Conservation (phyloP, 1,284 basidiomycete species). For the Boletus hoseneyae region DNA sequence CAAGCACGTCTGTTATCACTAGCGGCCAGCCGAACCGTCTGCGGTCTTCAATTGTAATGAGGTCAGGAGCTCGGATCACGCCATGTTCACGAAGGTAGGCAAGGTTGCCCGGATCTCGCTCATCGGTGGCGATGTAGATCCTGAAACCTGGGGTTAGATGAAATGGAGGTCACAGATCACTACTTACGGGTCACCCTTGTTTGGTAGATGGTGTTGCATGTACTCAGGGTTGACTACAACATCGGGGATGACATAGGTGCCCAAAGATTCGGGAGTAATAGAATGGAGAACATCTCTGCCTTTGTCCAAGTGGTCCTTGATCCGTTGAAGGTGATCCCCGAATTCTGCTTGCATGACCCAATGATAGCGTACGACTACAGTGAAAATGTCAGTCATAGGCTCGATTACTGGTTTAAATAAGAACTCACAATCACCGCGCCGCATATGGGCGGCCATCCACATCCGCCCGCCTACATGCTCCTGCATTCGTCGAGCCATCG, state of each 20-base stretch:
- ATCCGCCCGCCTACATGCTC: slow-evolving; percentile 36
- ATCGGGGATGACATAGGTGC: slow-evolving; percentile 31
- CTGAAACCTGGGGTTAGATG: slow-evolving; percentile 23
- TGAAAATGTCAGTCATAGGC: slow-evolving; percentile 20
- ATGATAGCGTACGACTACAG: slow-evolving; percentile 29
- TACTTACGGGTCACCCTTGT: slow-evolving; percentile 26
- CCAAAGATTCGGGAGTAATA: slow-evolving; percentile 20
- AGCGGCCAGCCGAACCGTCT: slow-evolving; percentile 43
- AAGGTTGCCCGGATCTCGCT: slow-evolving; percentile 38
- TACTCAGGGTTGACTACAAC: slow-evolving; percentile 20
- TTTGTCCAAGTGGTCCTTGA: slow-evolving; percentile 33
- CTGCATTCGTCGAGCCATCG: slow-evolving; percentile 37
- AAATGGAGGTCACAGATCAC: not conserved
- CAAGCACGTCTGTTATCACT: slow-evolving; percentile 44
- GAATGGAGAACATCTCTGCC: slow-evolving; percentile 32
- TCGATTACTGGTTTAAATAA: slow-evolving; percentile 12
- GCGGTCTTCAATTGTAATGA: slow-evolving; percentile 41
- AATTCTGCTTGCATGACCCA: slow-evolving; percentile 39
- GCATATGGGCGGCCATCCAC: slow-evolving; percentile 49
- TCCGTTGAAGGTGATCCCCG: slow-evolving; percentile 37
- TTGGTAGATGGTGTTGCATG: slow-evolving; percentile 19
- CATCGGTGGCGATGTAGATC: slow-evolving; percentile 51
- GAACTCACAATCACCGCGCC: slow-evolving; percentile 44
- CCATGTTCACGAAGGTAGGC: slow-evolving; percentile 35
- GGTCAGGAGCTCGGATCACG: slow-evolving; percentile 37